phyloP scores from a whole-genome alignment of 768 basidiomycete species.

The Floccularia luteovirens region DNA sequence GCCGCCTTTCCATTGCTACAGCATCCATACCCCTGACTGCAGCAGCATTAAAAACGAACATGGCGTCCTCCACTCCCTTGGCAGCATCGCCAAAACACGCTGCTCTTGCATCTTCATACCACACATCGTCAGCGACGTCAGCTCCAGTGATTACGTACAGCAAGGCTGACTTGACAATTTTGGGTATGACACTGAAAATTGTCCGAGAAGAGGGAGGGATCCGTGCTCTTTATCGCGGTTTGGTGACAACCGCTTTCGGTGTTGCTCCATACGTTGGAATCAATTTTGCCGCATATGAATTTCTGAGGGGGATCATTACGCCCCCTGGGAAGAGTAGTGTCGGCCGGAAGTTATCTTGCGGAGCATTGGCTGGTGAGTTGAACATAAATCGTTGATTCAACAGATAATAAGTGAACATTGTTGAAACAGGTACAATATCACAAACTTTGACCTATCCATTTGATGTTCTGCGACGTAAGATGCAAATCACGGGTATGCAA shows the following conservation, averaged over 20 bases:
- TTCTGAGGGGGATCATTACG: conserved; percentile 64
- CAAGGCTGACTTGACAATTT: conserved; percentile 57
- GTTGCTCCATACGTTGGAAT: conserved; percentile 89
- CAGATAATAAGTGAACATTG: too few relatives aligned
- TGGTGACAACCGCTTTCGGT: conserved; percentile 78
- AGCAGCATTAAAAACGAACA: conserved; percentile 16
- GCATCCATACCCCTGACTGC: conserved; percentile 42
- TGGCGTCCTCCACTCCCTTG: conserved; percentile 13
- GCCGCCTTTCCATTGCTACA: conserved; percentile 88
- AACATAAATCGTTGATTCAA: neutral
- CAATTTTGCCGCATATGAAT: conserved; percentile 94
- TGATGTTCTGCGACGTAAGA: conserved; percentile 90
- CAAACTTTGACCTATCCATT: conserved; percentile 95
- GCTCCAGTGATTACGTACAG: conserved; percentile 27
- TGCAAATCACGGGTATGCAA: conserved; percentile 87
- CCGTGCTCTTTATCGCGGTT: conserved; percentile 78
- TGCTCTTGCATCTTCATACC: conserved; percentile 43
- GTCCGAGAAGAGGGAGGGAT: conserved; percentile 90
- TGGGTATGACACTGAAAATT: conserved; percentile 88
- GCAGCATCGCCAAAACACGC: conserved; percentile 22
- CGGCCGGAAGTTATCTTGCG: conserved; percentile 70
- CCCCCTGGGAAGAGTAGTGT: conserved; percentile 74
- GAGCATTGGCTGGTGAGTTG: conserved; percentile 72
- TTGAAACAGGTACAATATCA: conserved; percentile 85
- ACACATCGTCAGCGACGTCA: conserved; percentile 35